Evolutionary conservation across 225 moss, liverwort and hornwort species (phyloP), one percentile per base, ranked within the genome.

Genomic region (Anthoceros angustus): DNA sequence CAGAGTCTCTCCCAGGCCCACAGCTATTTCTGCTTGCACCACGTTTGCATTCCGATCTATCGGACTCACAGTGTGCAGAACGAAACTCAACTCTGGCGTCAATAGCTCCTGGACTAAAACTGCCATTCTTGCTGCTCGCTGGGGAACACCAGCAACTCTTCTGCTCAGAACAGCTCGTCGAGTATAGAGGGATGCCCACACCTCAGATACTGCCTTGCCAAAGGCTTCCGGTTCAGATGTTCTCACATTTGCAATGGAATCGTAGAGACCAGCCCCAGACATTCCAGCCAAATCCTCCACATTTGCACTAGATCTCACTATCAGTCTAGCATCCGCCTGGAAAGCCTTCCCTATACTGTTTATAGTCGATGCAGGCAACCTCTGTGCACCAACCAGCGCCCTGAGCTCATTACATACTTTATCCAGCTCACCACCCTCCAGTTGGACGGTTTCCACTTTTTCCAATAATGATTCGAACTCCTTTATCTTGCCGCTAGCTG

Each of bases 261-360:
- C 88, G 12, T 95, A 95, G 14, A 95, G 80, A 46, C 94, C 94
- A 32, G 94, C 94, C 12, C 90, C 94, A 0, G 94, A 94, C 90
- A 94, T 90, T 61, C 90, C 90, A 23, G 86, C 94, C 50, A 95
- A 72, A 63, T 95, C 94, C 74, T 95, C 94, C 14, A 95, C 94
- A 41, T 95, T 95, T 5, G 94, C 94, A 76, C 94, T 95, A 2
- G 94, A 95, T 25, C 94, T 79, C 24, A 95, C 90, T 43, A 95
- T 90, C 0, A 95, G 79, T 67, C 81, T 82, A 42, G 86, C 62
- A 41, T 67, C 66, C 21, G 83, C 66, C 25, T 77, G 70, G 65
- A 77, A 80, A 8, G 71, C 76, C 18, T 75, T 62, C 2, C 74
- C 75, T 42, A 90, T 83, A 9, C 65, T 72, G 0, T 71, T 68